Evolutionary conservation across 129 eudicot species (phyloP).

Genomic region (Pseudognaphalium luteoalbum): DNA sequence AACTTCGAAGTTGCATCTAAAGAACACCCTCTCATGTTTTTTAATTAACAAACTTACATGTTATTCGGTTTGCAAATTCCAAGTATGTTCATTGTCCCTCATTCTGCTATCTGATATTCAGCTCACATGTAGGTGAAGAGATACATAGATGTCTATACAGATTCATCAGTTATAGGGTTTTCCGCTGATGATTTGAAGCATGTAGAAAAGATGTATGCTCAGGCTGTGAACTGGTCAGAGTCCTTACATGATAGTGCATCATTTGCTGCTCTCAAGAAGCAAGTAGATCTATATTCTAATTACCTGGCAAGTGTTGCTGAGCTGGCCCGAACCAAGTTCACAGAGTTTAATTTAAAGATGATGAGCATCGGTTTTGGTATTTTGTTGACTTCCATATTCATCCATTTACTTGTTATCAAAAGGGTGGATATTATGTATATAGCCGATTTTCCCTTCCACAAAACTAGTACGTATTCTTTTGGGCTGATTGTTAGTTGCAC

Average conservation of each 20-base stretch:
- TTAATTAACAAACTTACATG: not conserved
- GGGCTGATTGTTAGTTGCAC: conserved; percentile 49
- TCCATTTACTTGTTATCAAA: conserved; percentile 55
- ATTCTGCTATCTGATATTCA: conserved; percentile 23
- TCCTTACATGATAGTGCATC: conserved; percentile 37
- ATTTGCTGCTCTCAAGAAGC: conserved; percentile 45
- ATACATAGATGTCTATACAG: conserved; percentile 91
- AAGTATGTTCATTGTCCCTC: not conserved
- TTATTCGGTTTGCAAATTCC: conserved; percentile 3
- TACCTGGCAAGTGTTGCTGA: conserved; percentile 74
- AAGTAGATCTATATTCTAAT: conserved; percentile 56
- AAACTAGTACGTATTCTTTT: conserved; percentile 33
- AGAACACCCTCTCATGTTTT: conserved; percentile 1
- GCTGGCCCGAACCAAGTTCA: conserved; percentile 92
- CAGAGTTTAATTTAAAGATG: conserved; percentile 73
- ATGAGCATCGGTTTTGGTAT: conserved; percentile 80
- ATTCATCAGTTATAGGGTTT: conserved; percentile 88
- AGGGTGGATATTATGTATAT: conserved; percentile 42
- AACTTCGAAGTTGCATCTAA: not conserved
- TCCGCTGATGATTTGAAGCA: conserved; percentile 76
- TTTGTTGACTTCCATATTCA: conserved; percentile 59
- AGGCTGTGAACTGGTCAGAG: conserved; percentile 58
- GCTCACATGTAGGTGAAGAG: conserved; percentile 74
- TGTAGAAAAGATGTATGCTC: conserved; percentile 55
- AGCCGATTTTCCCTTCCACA: conserved; percentile 20